Conservation (phyloP, 306 rosid species). For the Castanopsis chinensis region DNA sequence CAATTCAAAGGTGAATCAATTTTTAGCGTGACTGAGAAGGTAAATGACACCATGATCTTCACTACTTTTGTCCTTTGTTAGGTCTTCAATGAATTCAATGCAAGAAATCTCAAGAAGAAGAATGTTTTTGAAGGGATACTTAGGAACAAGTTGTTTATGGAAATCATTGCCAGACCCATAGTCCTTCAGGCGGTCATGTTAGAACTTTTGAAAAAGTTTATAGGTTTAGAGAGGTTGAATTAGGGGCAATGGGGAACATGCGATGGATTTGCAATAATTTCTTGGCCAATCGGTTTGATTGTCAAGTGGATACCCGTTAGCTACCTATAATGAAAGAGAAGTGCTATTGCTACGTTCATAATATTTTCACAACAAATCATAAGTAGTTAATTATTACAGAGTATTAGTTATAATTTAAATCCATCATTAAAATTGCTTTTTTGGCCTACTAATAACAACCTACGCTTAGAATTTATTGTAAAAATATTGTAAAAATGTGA, state of each 20-base stretch:
- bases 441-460: no score
- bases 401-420: no score
- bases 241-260: conserved; percentile 28
- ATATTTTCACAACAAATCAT: no score
- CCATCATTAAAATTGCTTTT: no score
- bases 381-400: background rate
- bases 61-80: conserved; percentile 29
- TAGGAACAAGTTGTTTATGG: conserved; percentile 24
- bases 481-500: no score
- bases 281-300: conserved; percentile 30
- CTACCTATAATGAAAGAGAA: background rate
- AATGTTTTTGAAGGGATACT: conserved; percentile 23
- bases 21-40: conserved; percentile 17
- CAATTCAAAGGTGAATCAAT: conserved; percentile 28
- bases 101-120: conserved; percentile 32
- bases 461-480: no score
- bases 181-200: conserved; percentile 33
- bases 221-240: conserved; percentile 23
- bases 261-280: conserved; percentile 11
- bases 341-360: no score
- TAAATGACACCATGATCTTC: conserved; percentile 25
- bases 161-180: conserved; percentile 14
- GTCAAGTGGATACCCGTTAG: conserved; percentile 23
- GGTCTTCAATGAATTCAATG: conserved; percentile 31
- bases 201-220: conserved; percentile 26